Conservation (phyloP, 495 filamentous ascomycete genomes). For the Xylaria palmicola region DNA sequence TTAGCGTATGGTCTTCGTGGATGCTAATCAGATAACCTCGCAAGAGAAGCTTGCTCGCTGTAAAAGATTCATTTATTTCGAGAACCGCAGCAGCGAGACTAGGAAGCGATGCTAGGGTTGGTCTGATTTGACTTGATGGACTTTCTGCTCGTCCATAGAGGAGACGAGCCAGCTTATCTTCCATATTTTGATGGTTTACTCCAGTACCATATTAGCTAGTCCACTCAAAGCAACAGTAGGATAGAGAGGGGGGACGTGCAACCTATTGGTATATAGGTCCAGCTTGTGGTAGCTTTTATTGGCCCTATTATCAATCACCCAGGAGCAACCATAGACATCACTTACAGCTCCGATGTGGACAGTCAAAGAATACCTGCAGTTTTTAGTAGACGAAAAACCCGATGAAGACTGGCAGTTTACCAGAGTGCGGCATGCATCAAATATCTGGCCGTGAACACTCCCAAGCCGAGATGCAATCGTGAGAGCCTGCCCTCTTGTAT, state of each 20-base stretch:
- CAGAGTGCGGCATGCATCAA: not conserved
- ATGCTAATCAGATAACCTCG: not conserved
- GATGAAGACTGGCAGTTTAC: not conserved
- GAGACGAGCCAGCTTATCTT: not conserved
- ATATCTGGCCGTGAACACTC: not conserved
- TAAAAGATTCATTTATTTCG: not conserved
- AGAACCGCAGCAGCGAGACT: not conserved
- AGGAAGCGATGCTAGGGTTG: not conserved
- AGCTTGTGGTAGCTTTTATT: too few species aligned
- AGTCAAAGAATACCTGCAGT: not conserved
- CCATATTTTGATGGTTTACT: not conserved
- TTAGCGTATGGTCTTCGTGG: not conserved
- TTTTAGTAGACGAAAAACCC: not conserved
- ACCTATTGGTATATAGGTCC: too few species aligned
- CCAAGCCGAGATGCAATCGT: not conserved
- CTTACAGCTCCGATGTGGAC: not conserved
- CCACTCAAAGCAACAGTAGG: too few species aligned
- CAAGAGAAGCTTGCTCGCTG: not conserved
- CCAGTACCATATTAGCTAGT: not conserved
- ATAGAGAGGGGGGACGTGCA: too few species aligned
- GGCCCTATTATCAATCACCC: too few species aligned
- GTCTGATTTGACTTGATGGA: not conserved
- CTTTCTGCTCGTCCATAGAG: not conserved
- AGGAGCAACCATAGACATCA: not conserved
- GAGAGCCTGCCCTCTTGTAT: not conserved